Percentiles rank a stretch among this genome's conserved stretches.
Evolutionary conservation across 139 green algal species (phyloP).

Genomic region (Pseudopediastrum boryanum): DNA sequence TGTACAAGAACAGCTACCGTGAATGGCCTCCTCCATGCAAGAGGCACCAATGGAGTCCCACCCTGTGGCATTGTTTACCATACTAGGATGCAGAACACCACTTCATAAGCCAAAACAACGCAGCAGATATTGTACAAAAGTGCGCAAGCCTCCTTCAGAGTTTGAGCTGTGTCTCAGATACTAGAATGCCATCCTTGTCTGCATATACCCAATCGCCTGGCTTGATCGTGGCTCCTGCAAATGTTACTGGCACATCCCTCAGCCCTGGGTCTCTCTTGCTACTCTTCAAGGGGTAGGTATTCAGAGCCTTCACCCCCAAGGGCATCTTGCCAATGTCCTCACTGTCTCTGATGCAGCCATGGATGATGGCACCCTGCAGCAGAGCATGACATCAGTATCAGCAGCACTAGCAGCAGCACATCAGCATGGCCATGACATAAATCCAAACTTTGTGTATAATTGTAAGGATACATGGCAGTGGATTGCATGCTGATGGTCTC

Average conservation of each 20-base stretch:
- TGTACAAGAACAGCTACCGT: too few species aligned
- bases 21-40: too few species aligned
- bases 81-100: not conserved
- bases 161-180: slow-evolving; percentile 71
- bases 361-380: slow-evolving; percentile 88
- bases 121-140: not conserved
- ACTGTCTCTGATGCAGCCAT: slow-evolving; percentile 94
- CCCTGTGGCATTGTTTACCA: not conserved
- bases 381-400: too few species aligned
- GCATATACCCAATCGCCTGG: slow-evolving; percentile 90
- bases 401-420: too few species aligned
- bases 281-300: slow-evolving; percentile 88
- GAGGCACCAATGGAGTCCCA: too few species aligned
- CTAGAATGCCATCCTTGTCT: slow-evolving; percentile 85
- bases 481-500: too few species aligned
- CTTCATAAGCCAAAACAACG: not conserved
- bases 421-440: too few species aligned
- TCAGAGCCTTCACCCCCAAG: slow-evolving; percentile 90
- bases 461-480: too few species aligned
- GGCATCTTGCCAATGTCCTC: slow-evolving; percentile 86
- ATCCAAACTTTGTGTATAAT: too few species aligned
- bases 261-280: slow-evolving; percentile 87
- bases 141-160: slow-evolving; percentile 30
- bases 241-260: slow-evolving; percentile 79
- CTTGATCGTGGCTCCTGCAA: slow-evolving; percentile 72